Base-by-base conservation (phyloP, 23 red algal genomes). In the Gracilaria domingensis region DNA sequence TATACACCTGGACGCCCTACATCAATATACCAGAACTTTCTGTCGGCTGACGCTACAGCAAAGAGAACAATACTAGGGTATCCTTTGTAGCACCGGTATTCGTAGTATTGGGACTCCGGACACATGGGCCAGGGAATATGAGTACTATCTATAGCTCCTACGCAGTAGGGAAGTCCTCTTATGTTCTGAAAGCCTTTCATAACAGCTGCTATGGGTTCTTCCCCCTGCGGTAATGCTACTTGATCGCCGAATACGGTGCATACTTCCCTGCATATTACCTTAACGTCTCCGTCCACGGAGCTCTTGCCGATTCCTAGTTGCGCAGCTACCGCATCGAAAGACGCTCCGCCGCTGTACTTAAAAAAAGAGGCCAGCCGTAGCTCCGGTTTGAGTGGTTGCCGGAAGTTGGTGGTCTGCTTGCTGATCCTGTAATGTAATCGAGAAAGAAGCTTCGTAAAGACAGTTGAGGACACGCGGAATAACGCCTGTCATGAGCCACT, bases 281-380 rank as follows among this genome's bases (percentile, higher is more conserved):
- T 74, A 2, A 88, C 66, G 39, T 12, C 36, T 32, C 12, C 5
- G n/a, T 32, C 12, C 17, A 74, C 67, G 11, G 84, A 45, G 26
- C 65, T 88, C 11, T 24, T 25, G 1, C 66, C 66, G 25, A 88
- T 88, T 12, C 84, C 66, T 20, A 75, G 65, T 18, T 76, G 38
- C 1, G 29, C 17, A 30, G 40, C 82, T 18, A 74, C 61, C 6
- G 60, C 62, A 12, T 86, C 61, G 14, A 23, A 29, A 0, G 82
- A 28, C 12, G 60, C 60, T 12, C 60, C 62, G 21, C 82, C 82
- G 40, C 32, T 14, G 42, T 73, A 49, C 36, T 73, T 86, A 0
- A 74, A 62, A 38, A 72, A 71, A 11, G 82, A 23, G 11, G 61
- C 58, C 12, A 73, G 2, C 23, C 21, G 8, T 2, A 45, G 2